A percentile compares a stretch with the other conserved stretches of the same genome.
These are phyloP conservation scores for Chaetomium sp. DNA, from an alignment of 2,329 filamentous ascomycete species.

Conservation along the genomic window DNA sequence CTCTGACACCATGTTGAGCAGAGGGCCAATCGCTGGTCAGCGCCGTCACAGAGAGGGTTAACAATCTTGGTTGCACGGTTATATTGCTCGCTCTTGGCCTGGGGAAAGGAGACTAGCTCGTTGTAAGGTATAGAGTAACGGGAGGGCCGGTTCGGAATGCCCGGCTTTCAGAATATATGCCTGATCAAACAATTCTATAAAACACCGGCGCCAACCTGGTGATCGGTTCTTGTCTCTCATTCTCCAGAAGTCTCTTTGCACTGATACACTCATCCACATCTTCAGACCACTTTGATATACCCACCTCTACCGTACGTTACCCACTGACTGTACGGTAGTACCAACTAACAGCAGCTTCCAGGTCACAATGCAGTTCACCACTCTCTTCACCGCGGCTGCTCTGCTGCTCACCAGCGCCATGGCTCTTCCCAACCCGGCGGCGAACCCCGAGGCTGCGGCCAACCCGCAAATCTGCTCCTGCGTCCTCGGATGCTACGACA, in stretches of 20 bases:
- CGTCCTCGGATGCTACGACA: slow-evolving; percentile 7
- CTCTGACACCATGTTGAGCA: background rate
- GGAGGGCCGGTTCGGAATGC: background rate
- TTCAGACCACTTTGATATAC: background rate
- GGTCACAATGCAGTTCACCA: slow-evolving; percentile 3
- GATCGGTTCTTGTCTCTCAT: background rate
- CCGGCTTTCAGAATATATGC: background rate
- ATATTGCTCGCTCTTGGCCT: background rate
- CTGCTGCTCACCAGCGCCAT: background rate
- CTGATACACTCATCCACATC: background rate
- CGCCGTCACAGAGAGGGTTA: background rate
- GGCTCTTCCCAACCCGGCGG: background rate
- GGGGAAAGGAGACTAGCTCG: background rate
- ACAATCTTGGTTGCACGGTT: background rate
- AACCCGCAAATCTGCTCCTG: slow-evolving; percentile 10
- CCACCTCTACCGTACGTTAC: background rate
- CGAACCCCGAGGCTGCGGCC: background rate
- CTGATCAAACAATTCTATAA: background rate
- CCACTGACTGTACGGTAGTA: background rate
- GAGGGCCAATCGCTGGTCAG: background rate
- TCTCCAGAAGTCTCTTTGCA: background rate
- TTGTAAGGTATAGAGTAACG: background rate
- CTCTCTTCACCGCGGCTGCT: background rate
- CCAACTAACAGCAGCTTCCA: background rate
- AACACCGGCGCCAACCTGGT: background rate